Conservation (phyloP, 306 rosid genomes). For the Glycine tomentella region DNA sequence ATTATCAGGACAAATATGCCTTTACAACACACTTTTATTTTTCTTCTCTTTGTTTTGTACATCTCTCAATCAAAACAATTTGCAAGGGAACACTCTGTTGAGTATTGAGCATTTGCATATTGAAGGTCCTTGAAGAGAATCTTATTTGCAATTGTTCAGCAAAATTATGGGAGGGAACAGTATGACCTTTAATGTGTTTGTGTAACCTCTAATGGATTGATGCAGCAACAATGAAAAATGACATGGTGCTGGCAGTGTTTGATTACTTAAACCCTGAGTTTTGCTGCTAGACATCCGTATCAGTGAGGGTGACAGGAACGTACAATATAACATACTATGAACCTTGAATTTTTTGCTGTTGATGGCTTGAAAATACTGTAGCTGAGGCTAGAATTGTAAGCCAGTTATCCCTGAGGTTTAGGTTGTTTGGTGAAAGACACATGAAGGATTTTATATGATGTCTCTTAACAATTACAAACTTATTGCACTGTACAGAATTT, state of each 20-base stretch:
- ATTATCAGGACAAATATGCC: too few species aligned
- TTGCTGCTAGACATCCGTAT: not conserved
- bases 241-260: constrained; percentile 9
- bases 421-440: not conserved
- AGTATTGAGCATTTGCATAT: constrained; percentile 14
- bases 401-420: not conserved
- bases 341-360: not conserved
- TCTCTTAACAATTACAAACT: not conserved
- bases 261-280: not conserved
- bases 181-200: constrained; percentile 19
- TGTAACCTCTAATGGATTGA: constrained; percentile 10
- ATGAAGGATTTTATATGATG: not conserved
- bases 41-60: too few species aligned
- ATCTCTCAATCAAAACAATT: too few species aligned
- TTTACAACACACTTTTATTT: too few species aligned
- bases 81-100: not conserved
- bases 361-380: not conserved
- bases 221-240: constrained; percentile 20
- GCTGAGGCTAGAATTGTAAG: not conserved
- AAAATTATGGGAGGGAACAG: constrained; percentile 15
- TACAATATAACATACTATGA: not conserved
- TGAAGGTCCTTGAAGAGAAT: not conserved
- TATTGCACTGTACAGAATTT: not conserved
- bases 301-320: too few species aligned
- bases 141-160: not conserved